Conservation (phyloP, 73 alveolate genomes). For the Paraurostyla sp. region DNA sequence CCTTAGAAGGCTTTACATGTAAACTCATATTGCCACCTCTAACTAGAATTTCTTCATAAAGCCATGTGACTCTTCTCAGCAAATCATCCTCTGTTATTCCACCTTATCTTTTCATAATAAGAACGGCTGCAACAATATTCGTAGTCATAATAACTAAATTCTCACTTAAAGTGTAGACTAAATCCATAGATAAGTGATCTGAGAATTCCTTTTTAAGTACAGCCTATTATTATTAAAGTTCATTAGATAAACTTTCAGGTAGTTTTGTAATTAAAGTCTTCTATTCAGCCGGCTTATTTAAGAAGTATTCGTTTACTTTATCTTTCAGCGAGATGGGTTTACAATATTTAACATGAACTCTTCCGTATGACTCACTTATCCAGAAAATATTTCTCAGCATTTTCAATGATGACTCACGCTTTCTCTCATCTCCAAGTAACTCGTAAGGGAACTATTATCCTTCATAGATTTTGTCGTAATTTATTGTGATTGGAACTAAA, state of each 20-base stretch:
- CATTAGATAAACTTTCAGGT: neutral
- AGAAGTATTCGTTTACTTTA: conserved; percentile 46
- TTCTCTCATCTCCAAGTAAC: conserved; percentile 92
- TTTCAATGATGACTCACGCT: conserved; percentile 81
- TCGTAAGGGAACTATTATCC: conserved; percentile 94
- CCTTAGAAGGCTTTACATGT: conserved; percentile 31
- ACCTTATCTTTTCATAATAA: conserved; percentile 84
- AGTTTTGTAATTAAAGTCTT: neutral
- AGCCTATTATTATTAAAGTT: neutral
- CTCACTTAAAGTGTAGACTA: conserved; percentile 53
- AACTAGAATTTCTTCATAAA: conserved; percentile 70
- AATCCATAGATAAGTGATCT: conserved; percentile 60
- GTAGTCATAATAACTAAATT: conserved; percentile 83
- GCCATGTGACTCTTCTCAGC: conserved; percentile 80
- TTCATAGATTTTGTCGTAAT: conserved; percentile 91
- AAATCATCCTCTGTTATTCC: conserved; percentile 89
- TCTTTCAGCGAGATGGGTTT: conserved; percentile 79
- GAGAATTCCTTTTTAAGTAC: conserved; percentile 63
- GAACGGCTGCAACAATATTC: conserved; percentile 85
- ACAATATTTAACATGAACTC: conserved; percentile 81
- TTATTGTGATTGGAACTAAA: conserved; percentile 90
- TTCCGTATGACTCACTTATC: conserved; percentile 76
- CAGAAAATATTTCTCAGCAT: conserved; percentile 61
- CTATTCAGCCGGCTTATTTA: neutral
- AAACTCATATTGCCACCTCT: conserved; percentile 78